Evolutionary conservation across 2,329 filamentous ascomycete genomes (phyloP).

Genomic region (Exophiala alcalophila): DNA sequence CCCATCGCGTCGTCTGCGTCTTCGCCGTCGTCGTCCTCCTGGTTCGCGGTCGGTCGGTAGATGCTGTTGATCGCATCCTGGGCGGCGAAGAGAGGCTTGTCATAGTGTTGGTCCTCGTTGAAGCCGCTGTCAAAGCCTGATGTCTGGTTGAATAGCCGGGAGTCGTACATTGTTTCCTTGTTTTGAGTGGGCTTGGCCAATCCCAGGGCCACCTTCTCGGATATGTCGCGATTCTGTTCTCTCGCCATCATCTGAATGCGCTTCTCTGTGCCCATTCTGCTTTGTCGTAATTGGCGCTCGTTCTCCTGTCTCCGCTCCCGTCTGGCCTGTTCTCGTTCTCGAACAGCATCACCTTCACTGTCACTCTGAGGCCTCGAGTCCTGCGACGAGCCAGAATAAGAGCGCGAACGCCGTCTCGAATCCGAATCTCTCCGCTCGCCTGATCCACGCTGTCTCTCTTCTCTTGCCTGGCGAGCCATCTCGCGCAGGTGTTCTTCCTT

Average conservation of each 20-base stretch:
- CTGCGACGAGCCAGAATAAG: constrained; percentile 38
- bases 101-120: constrained; percentile 97
- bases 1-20: constrained; percentile 79
- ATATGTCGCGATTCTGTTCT: constrained; percentile 95
- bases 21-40: constrained; percentile 68
- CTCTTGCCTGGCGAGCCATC: constrained; percentile 85
- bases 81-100: constrained; percentile 93
- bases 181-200: constrained; percentile 91
- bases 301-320: constrained; percentile 76
- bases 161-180: constrained; percentile 95
- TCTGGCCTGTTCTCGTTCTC: constrained; percentile 73
- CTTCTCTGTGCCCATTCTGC: constrained; percentile 90
- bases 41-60: constrained; percentile 73
- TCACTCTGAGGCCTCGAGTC: constrained; percentile 47
- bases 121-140: constrained; percentile 88
- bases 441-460: constrained; percentile 60
- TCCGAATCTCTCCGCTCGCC: constrained; percentile 44
- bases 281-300: constrained; percentile 86
- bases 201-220: constrained; percentile 91
- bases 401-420: constrained; percentile 28
- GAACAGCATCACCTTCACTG: constrained; percentile 65
- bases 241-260: constrained; percentile 88
- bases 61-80: constrained; percentile 94
- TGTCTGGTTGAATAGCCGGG: constrained; percentile 87
- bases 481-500: constrained; percentile 90